Base-by-base conservation (phyloP, 2,329 filamentous ascomycete genomes). In the Metarhizium guizhouense region DNA sequence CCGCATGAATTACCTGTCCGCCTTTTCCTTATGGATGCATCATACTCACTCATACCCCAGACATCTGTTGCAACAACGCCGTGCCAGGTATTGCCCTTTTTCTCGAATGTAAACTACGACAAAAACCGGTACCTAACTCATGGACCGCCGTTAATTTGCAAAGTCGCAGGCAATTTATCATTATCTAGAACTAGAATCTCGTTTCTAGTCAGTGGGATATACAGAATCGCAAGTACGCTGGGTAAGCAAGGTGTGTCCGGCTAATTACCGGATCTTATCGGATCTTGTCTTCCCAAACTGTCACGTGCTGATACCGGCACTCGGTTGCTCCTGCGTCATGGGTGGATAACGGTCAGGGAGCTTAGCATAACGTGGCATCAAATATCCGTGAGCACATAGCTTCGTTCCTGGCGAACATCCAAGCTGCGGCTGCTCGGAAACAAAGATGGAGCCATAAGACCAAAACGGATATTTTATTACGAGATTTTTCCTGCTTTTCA, bases 291-390 rank as follows among this genome's bases (percentile, higher is more conserved):
- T 25, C 8, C 20, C 13, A 6, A n/a, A 11, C 38, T 13, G 52
- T 57, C 56, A 57, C 56, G 56, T 57, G 52, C 49, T 20, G 32
- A 43, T 4, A n/a, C n/a, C 1, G 20, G 20, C 8, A 48, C 16
- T 18, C 10, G 25, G 20, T 51, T 14, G 20, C n/a, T 48, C 30
- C 51, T 54, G 47, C 52, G 40, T 54, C 47, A 54, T 51, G 51
- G 25, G 42, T 52, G 20, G 29, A 48, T 48, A 7, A 29, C 45
- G 13, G 13, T 20, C 11, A 14, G 14, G n/a, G 36, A 49, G 34
- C 45, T 32, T 30, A 52, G 25, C 20, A 49, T 55, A 55, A 57
- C 56, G 56, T 57, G 56, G 48, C 56, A 52, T 54, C 52, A 54
- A 54, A 40, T 18, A 45, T n/a, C 36, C 29, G 14, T 20, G 47